A percentile compares a stretch with the other conserved stretches of the same genome.
These are phyloP conservation scores for Colletotrichum nymphaeae DNA, from an alignment of 2,329 filamentous ascomycete genomes.

Conservation along the genomic window DNA sequence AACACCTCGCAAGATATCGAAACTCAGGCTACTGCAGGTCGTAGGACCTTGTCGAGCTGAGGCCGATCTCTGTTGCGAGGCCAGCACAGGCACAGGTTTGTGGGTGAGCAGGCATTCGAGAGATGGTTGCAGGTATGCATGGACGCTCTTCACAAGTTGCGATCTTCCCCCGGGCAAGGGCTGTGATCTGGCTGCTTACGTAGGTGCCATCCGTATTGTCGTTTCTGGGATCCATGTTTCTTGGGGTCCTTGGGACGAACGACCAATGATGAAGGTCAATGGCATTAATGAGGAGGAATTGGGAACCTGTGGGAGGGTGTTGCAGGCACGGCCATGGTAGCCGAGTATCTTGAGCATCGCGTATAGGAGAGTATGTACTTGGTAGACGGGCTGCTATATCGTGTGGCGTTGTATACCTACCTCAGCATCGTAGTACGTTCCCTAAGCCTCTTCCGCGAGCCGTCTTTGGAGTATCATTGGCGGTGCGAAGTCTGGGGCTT, in stretches of 20 bases:
- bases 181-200: slow-evolving; percentile 2
- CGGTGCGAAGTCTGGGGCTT: background rate
- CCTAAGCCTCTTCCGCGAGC: background rate
- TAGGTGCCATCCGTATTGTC: background rate
- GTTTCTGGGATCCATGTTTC: background rate
- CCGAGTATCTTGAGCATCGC: background rate
- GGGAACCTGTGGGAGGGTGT: background rate
- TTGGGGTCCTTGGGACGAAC: background rate
- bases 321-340: background rate
- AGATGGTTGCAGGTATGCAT: background rate
- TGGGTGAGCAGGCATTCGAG: too few species aligned
- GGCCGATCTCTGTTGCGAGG: background rate
- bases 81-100: background rate
- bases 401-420: slow-evolving; percentile 12
- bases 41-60: slow-evolving; percentile 30
- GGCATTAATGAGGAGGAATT: background rate
- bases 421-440: too few species aligned
- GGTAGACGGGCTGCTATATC: background rate
- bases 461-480: slow-evolving; percentile 1
- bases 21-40: background rate
- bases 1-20: background rate
- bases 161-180: too few species aligned
- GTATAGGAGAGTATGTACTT: too few species aligned
- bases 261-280: slow-evolving; percentile 4
- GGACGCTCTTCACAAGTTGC: too few species aligned